phyloP scores from a whole-genome alignment of 1,284 basidiomycete genomes.

The Uromyces viciae-fabae region DNA sequence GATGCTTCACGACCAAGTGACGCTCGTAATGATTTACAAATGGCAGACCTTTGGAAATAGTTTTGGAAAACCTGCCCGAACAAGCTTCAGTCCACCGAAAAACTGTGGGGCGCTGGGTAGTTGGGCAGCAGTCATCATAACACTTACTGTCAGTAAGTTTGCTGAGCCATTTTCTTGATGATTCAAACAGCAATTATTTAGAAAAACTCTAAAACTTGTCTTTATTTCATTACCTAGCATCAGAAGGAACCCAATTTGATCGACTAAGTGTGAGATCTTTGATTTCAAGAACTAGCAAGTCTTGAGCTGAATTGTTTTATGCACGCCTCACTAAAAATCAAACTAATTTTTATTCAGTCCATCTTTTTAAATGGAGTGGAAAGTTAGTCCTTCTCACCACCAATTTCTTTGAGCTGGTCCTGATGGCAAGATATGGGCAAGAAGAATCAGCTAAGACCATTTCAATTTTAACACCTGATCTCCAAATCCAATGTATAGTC shows the following conservation, averaged over 20 bases:
- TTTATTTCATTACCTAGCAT: slow-evolving; percentile 20
- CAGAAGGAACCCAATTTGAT: slow-evolving; percentile 38
- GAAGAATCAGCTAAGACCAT: no score
- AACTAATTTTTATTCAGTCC: background rate
- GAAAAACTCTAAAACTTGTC: background rate
- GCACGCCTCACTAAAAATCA: background rate
- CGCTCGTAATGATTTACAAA: background rate
- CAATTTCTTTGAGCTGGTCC: no score
- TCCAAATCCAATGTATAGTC: background rate
- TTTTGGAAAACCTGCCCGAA: slow-evolving; percentile 26
- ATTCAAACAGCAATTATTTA: background rate
- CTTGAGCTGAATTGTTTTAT: no score
- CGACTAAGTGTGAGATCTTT: slow-evolving; percentile 30
- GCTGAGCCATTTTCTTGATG: background rate
- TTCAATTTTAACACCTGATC: background rate
- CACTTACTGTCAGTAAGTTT: slow-evolving; percentile 28
- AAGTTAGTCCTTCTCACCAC: slow-evolving; percentile 13
- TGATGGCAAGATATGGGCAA: no score
- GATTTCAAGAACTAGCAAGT: background rate
- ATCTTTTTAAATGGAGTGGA: slow-evolving; percentile 41
- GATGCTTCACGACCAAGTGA: background rate
- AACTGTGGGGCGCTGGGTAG: slow-evolving; percentile 22
- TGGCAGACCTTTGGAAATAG: slow-evolving; percentile 35
- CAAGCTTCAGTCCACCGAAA: slow-evolving; percentile 26
- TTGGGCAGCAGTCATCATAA: slow-evolving; percentile 39